Evolutionary conservation across 1,284 basidiomycete species (phyloP).

Genomic region (Sporisorium sorghi): DNA sequence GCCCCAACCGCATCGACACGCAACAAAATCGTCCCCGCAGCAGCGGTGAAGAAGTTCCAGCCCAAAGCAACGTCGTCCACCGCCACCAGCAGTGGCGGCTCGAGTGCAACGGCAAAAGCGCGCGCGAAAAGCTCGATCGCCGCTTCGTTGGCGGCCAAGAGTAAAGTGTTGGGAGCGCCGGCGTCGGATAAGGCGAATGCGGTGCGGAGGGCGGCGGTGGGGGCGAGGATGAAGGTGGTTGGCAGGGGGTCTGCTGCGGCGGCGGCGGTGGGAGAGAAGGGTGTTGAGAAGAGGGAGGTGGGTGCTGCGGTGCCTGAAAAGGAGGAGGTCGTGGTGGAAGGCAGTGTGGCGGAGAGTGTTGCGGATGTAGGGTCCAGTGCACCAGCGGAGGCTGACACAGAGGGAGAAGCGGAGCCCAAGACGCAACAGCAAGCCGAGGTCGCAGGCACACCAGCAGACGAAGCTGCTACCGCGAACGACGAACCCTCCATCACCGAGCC

Average conservation of each 20-base stretch:
- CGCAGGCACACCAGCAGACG: too few relatives aligned
- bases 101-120: too few relatives aligned
- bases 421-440: background rate
- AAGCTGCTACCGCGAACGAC: background rate
- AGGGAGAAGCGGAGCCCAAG: background rate
- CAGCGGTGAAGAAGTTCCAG: constrained; percentile 28
- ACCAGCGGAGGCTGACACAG: background rate
- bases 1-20: constrained; percentile 44
- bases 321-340: background rate
- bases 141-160: constrained; percentile 25
- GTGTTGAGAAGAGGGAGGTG: background rate
- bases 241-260: constrained; percentile 11
- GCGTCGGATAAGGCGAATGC: constrained; percentile 10
- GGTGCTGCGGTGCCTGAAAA: background rate
- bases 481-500: background rate
- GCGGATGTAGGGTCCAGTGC: background rate
- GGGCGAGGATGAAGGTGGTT: constrained; percentile 17
- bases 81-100: background rate
- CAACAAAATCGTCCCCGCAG: constrained; percentile 34
- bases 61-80: constrained; percentile 14
- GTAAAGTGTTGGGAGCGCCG: constrained; percentile 20
- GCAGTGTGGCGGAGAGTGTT: background rate
- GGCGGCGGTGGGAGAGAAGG: background rate
- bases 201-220: constrained; percentile 20
- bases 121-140: constrained; percentile 35